Evolutionary conservation across 768 basidiomycete species (phyloP).

Genomic region (Tylopilus sp.): DNA sequence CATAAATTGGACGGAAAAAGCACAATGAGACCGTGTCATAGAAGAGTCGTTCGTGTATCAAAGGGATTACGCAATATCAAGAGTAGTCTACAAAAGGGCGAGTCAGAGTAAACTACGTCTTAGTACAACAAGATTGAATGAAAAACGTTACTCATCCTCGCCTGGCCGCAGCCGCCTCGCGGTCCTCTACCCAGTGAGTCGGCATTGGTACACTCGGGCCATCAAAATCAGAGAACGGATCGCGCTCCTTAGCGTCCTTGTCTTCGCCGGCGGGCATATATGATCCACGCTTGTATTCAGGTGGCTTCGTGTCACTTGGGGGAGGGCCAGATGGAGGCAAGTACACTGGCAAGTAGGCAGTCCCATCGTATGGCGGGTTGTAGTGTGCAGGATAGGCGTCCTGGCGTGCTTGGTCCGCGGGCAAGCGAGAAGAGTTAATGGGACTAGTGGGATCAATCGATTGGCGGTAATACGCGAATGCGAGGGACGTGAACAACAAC

Average conservation of each 20-base stretch:
- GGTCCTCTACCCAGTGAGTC: conserved; percentile 38
- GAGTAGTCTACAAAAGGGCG: not conserved
- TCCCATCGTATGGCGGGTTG: conserved; percentile 50
- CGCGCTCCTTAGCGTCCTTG: conserved; percentile 38
- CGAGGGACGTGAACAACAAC: conserved; percentile 58
- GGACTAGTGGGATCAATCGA: conserved; percentile 61
- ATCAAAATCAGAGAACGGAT: conserved; percentile 58
- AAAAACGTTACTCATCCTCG: not conserved
- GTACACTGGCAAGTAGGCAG: conserved; percentile 34
- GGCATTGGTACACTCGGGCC: conserved; percentile 32
- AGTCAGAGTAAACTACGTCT: not conserved
- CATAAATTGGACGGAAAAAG: no score
- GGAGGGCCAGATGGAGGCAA: conserved; percentile 53
- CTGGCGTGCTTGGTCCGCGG: conserved; percentile 33
- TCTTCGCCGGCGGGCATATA: conserved; percentile 27
- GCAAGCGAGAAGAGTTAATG: conserved; percentile 48
- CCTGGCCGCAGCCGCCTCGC: conserved; percentile 33
- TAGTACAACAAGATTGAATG: not conserved
- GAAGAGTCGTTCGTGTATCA: not conserved
- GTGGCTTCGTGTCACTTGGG: conserved; percentile 44
- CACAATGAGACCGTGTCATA: not conserved
- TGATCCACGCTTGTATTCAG: conserved; percentile 43
- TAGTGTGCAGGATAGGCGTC: conserved; percentile 50
- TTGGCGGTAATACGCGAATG: conserved; percentile 75
- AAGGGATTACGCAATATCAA: not conserved